Evolutionary conservation across 768 basidiomycete genomes (phyloP).

Genomic region (Kwoniella newhampshirensis): DNA sequence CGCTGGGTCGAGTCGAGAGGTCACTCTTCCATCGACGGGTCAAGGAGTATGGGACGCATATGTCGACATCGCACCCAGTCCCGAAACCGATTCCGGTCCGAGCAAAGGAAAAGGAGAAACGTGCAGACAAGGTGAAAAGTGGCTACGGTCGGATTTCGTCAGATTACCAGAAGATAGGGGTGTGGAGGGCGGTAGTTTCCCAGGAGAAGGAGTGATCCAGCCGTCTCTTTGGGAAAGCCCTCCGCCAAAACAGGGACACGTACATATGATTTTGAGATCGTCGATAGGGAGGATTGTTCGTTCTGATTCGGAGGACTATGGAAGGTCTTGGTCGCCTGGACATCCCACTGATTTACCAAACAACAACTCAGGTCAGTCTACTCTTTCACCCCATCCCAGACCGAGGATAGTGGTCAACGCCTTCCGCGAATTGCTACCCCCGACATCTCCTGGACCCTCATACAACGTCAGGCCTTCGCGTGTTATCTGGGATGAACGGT

Average conservation of each 20-base stretch:
- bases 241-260: background rate
- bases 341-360: slow-evolving; percentile 15
- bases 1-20: slow-evolving; percentile 17
- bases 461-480: too few species aligned
- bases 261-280: slow-evolving; percentile 15
- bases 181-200: slow-evolving; percentile 9
- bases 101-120: background rate
- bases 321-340: slow-evolving; percentile 21
- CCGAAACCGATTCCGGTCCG: slow-evolving; percentile 15
- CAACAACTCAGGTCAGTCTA: slow-evolving; percentile 30
- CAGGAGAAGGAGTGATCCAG: slow-evolving; percentile 29
- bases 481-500: too few species aligned
- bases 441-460: too few species aligned
- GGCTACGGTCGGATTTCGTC: slow-evolving; percentile 13
- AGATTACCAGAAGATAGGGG: slow-evolving; percentile 21
- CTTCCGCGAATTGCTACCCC: too few species aligned
- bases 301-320: slow-evolving; percentile 21
- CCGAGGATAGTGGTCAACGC: background rate
- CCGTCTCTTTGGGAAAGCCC: slow-evolving; percentile 18
- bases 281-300: slow-evolving; percentile 10
- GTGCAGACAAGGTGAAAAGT: slow-evolving; percentile 15
- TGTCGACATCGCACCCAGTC: slow-evolving; percentile 20
- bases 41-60: slow-evolving; percentile 15
- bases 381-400: background rate
- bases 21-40: slow-evolving; percentile 7